Percentiles rank a stretch among this genome's conserved stretches.
These are phyloP conservation scores for Anthracocystis setariae DNA, from an alignment of 1,284 basidiomycete genomes.

Conservation along the genomic window DNA sequence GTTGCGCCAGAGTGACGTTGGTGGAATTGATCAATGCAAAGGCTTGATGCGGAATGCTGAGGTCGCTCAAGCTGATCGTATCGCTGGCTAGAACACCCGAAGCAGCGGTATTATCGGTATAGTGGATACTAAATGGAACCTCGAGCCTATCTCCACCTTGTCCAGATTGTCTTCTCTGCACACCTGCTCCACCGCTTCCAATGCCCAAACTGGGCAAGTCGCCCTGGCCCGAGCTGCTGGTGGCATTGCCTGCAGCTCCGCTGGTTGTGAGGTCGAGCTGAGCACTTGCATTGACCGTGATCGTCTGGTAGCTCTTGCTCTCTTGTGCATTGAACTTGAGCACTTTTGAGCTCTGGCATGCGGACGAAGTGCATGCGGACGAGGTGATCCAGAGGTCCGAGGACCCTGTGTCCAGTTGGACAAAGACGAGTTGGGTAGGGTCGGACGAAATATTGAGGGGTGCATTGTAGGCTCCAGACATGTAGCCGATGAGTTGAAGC, in stretches of 20 bases:
- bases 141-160: conserved; percentile 6
- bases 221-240: background rate
- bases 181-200: background rate
- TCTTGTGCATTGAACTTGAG: conserved; percentile 26
- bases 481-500: conserved; percentile 25
- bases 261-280: conserved; percentile 13
- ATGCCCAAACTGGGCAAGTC: background rate
- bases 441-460: conserved; percentile 43
- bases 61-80: conserved; percentile 21
- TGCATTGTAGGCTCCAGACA: conserved; percentile 35
- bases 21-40: conserved; percentile 61
- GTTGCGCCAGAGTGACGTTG: conserved; percentile 66
- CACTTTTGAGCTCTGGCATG: conserved; percentile 17
- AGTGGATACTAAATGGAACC: conserved; percentile 36
- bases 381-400: conserved; percentile 54
- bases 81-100: conserved; percentile 29
- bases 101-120: conserved; percentile 23
- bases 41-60: conserved; percentile 26
- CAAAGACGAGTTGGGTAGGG: conserved; percentile 40
- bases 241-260: conserved; percentile 13
- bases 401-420: conserved; percentile 52
- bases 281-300: conserved; percentile 11
- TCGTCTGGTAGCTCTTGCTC: conserved; percentile 15
- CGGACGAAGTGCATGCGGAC: conserved; percentile 10
- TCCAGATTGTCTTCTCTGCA: conserved; percentile 1